These are phyloP conservation scores for Striga hermonthica DNA, from an alignment of 305 asterid species.

Conservation along the genomic window DNA sequence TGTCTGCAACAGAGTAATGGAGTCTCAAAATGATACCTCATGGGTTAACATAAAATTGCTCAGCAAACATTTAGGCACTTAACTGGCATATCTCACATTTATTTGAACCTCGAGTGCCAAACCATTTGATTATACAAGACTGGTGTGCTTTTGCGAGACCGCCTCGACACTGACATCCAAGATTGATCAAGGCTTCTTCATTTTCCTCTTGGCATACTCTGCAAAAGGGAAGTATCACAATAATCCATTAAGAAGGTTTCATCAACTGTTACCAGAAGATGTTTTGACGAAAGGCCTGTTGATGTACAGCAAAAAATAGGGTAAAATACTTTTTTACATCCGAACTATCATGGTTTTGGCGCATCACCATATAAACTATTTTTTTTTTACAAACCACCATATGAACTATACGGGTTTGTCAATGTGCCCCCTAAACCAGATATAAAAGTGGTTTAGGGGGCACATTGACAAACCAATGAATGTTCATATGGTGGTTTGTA, in stretches of 20 bases:
- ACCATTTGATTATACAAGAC: constrained; percentile 67
- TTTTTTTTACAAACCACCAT: no score
- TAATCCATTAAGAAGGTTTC: constrained; percentile 26
- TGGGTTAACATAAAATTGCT: constrained; percentile 14
- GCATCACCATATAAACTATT: no score
- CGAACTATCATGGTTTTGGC: no score
- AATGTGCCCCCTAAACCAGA: no score
- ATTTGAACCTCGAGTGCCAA: constrained; percentile 65
- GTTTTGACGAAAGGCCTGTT: not conserved
- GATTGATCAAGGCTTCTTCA: constrained; percentile 66
- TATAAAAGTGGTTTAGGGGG: no score
- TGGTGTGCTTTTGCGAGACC: constrained; percentile 73
- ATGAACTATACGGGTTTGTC: no score
- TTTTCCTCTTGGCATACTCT: constrained; percentile 79
- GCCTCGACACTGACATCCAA: constrained; percentile 73
- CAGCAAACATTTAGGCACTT: constrained; percentile 34
- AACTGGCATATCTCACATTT: constrained; percentile 82
- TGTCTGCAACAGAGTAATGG: constrained; percentile 49
- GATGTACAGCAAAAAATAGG: not conserved
- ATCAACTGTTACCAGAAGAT: not conserved
- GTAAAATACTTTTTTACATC: no score
- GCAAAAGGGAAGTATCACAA: constrained; percentile 27
- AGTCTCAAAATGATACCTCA: constrained; percentile 28
- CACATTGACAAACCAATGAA: no score
- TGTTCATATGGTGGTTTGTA: no score